Evolutionary conservation across 78 protist genomes (phyloP).

Genomic region (Guillardia theta): DNA sequence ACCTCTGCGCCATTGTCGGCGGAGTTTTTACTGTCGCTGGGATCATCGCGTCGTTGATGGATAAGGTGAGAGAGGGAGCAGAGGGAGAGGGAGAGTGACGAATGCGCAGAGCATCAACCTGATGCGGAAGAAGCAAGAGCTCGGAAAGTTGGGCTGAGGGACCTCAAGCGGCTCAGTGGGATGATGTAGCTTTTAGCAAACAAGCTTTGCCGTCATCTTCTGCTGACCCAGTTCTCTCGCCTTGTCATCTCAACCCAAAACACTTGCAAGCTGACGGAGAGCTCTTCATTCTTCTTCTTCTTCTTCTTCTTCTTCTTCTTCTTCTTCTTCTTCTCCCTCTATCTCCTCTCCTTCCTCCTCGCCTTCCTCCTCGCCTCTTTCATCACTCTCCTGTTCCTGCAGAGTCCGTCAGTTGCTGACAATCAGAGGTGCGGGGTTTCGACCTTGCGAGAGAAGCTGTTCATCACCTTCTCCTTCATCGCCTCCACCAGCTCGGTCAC

Average conservation of each 20-base stretch:
- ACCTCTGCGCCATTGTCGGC: conserved; percentile 90
- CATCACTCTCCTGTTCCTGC: too few species aligned
- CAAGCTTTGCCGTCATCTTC: not conserved
- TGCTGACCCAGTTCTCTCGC: not conserved
- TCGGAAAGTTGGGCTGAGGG: not conserved
- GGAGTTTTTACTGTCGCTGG: conserved; percentile 92
- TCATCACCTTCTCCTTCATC: too few species aligned
- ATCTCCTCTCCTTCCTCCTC: not conserved
- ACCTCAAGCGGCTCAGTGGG: too few species aligned
- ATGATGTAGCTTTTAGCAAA: too few species aligned
- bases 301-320: not conserved
- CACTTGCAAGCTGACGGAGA: not conserved
- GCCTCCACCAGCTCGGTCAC: too few species aligned
- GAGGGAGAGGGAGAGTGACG: too few species aligned
- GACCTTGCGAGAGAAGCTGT: too few species aligned
- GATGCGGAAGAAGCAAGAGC: not conserved
- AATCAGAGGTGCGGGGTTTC: too few species aligned
- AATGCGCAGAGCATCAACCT: not conserved
- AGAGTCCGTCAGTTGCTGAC: too few species aligned
- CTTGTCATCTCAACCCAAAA: too few species aligned
- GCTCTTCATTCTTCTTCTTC: not conserved
- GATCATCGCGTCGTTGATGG: conserved; percentile 70
- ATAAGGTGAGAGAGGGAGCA: too few species aligned
- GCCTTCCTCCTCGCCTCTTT: not conserved
- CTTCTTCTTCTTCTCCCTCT: not conserved